These are phyloP conservation scores for Calonectria hongkongensis DNA, from an alignment of 2,329 filamentous ascomycete species.

Conservation along the genomic window DNA sequence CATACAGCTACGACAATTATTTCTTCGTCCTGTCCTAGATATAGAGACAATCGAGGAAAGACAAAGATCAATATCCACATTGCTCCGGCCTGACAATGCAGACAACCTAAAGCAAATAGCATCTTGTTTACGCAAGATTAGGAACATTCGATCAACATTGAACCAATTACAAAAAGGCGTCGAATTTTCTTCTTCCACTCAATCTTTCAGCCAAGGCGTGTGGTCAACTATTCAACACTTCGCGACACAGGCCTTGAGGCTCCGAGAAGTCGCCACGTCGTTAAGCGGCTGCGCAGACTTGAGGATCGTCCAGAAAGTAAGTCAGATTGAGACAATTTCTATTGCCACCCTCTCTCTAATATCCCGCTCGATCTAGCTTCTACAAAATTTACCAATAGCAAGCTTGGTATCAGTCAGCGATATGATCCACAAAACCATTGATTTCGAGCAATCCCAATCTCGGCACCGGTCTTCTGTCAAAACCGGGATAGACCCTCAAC, in stretches of 20 bases:
- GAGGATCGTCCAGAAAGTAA: conserved; percentile 62
- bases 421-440: conserved; percentile 83
- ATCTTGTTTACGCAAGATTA: conserved; percentile 80
- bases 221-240: conserved; percentile 86
- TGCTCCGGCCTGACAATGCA: conserved; percentile 81
- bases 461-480: conserved; percentile 84
- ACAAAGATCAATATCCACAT: conserved; percentile 79
- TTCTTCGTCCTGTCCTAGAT: conserved; percentile 86
- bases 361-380: conserved; percentile 65
- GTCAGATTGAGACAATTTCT: conserved; percentile 59
- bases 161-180: conserved; percentile 85
- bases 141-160: conserved; percentile 83
- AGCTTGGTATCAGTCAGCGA: conserved; percentile 80
- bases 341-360: conserved; percentile 29
- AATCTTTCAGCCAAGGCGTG: conserved; percentile 77
- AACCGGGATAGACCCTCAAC: conserved; percentile 80
- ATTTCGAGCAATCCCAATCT: conserved; percentile 85
- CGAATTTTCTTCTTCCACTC: conserved; percentile 68
- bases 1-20: conserved; percentile 82
- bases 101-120: conserved; percentile 72
- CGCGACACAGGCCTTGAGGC: conserved; percentile 80
- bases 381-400: conserved; percentile 74
- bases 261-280: conserved; percentile 75
- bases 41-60: conserved; percentile 81
- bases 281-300: conserved; percentile 47